Evolutionary conservation across 352 stramenopile genomes (phyloP), one percentile per base, ranked within the genome.

Genomic region (Pythium apleroticum): DNA sequence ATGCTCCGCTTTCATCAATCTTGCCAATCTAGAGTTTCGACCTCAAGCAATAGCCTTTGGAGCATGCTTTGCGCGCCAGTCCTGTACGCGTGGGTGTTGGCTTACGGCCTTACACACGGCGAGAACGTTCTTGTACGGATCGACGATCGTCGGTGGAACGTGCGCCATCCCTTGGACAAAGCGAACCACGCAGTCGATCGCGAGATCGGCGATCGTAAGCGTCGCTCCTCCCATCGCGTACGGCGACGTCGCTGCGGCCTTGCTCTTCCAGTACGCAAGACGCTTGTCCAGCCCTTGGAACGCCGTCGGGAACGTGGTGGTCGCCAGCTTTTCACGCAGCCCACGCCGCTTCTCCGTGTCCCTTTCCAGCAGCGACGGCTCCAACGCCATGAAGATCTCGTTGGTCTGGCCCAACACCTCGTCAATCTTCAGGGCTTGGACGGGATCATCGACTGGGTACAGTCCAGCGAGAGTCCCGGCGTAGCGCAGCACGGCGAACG

Each of bases 121-220:
- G 0, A 60, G 1, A 45, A 66, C 19, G 33, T 55, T 33, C 24
- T 28, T 39, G 39, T 58, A 62, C 15, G 48, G 11, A 54, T 62
- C 61, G 14, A 58, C 30, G 15, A 68, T 57, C 30, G 53, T 53
- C n/a, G 50, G 45, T 25, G 60, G 60, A 9, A 66, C 60, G 52
- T 60, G 27, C n/a, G 46, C 50, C 17, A 68, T 54, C 2, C 37
- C 49, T 28, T 43, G 19, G 8, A 68, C 56, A 15, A 66, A 66
- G 39, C 46, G 15, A 10, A 86, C 22, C 9, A 84, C 43, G 20
- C 63, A 63, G 52, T 82, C 84, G 45, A 91, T 76, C 12, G 72
- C 77, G 3, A 91, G 57, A 45, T 91, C 82, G 0, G 80, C 82
- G 12, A 86, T 65, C 6, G 80, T 87, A 15, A 88, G 28, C 8